Base-by-base conservation (phyloP, 768 basidiomycete genomes). In the Termitomyces sp. region DNA sequence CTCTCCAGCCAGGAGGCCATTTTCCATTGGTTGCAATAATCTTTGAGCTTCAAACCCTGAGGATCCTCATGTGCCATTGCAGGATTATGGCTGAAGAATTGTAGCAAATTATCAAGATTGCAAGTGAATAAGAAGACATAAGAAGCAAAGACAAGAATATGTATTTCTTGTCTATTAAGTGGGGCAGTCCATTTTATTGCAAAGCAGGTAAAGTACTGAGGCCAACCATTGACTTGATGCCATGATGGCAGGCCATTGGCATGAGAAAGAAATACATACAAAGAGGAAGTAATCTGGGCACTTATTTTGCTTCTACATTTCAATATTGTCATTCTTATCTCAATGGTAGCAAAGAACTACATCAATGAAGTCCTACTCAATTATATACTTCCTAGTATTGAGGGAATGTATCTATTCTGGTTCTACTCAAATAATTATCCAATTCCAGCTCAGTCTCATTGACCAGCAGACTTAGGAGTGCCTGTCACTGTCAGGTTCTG, bases 81-180 rank as follows among this genome's bases (percentile, higher is more conserved):
- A 8, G 74, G 72, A 60, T 81, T 79, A 55, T 81, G 70, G 20
- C 81, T 80, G 9, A 84, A 70, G 37, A 80, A 73, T 44, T 78
- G 76, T 6, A 91, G 73, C 0, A 88, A 84, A 3, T 78, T 70
- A 69, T 91, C 87, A 60, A 91, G 73, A 72, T 93, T 89, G 69
- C 87, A 90, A 39, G 90, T 81, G 47, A 94, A 70, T 31, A 88
- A 72, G 67, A 93, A 90, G 52, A 84, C 71, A 16, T 82, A 75
- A 34, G 91, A 69, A 11, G 86, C 82, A 64, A 88, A 82, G 37
- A 91, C 73, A 60, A 90, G 66, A 64, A 95, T 80, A 11, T 83
- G 77, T 34, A 88, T 64, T 72, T 95, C 93, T 62, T 92, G 84
- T 63, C 87, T 81, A 50, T 81, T 88, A 13, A 88, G 91, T 53